Base-by-base conservation (phyloP, 169 alveolate species). In the Babesia bigemina region DNA sequence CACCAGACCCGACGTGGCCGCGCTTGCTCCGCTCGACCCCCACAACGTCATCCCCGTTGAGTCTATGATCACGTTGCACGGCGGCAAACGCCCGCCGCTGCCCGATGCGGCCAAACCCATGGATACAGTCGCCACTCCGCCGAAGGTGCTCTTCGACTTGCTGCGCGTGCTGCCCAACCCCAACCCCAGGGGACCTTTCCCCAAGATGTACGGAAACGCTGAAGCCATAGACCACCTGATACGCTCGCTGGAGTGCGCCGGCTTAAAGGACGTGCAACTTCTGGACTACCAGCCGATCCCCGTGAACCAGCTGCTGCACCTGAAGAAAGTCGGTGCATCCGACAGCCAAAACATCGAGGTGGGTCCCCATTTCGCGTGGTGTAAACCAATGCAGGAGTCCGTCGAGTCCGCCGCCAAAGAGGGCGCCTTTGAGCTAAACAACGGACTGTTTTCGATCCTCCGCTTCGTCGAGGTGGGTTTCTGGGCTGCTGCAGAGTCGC, bases 131-230 rank as follows among this genome's bases (percentile, higher is more conserved):
- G 85, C 77, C 26, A 81, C 88, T 0, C 88, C 88, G n/a, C 77
- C 78, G 55, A 81, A 81, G 79, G 72, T 74, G 44, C 67, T 81
- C n/a, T 81, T 81, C 58, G 88, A 81, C 85, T 59, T 81, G 36
- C 49, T 81, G 24, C 47, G 88, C 29, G 65, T 81, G 44, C 78
- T 81, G 50, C 88, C 88, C 19, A 58, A 79, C 6, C 60, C 82
- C 49, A 56, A 22, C 39, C 55, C 17, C 22, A 24, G 36, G n/a
- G 49, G 57, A 4, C 62, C 59, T 6, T 79, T 79, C 59, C 70
- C 87, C 44, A 79, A 72, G 42, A 52, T 79, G 61, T 79, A 79
- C 63, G 87, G 48, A 10, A 69, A 52, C 75, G 28, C 45, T 13
- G 87, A 79, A 39, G 53, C 84, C 19, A 66, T 79, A 4, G 87